Base-by-base conservation (phyloP, 768 basidiomycete species). In the Boletus patriciae region DNA sequence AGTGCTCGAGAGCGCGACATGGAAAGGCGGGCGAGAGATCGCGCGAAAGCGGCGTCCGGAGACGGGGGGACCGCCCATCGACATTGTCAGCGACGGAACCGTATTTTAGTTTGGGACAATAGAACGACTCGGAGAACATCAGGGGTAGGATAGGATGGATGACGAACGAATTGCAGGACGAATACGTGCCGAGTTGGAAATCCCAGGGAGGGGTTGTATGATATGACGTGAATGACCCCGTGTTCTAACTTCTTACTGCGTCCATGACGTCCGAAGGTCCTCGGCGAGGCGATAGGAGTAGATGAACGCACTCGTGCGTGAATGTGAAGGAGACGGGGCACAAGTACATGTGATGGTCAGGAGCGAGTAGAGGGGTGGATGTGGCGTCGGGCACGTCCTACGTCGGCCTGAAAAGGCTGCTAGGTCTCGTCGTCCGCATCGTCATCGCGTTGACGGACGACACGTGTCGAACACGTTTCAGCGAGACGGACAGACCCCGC, bases 11-110 rank as follows among this genome's bases (percentile, higher is more conserved):
- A 86, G 87, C 49, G 95, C 94, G 2, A 98, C 94, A 0, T 99
- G 96, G 96, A 96, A 95, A 67, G 94, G 93, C 2, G 96, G 96
- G 4, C 78, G 96, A 5, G 93, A 96, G 73, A 91, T 98, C 38
- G 96, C 96, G 4, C 89, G 86, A 69, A 72, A 78, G 69, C 86
- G 83, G 69, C 76, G 95, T 31, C 88, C 87, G 0, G 76, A 78
- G 42, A 86, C 83, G 0, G 86, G 31, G 31, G 93, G 93, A 1
- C 92, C 92, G 0, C 91, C 91, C 31, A 31, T 31, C 31, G 31
- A 31, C 57, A 92, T 93, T 55, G 80, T 85, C 57, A 92, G 90
- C 57, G 91, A 93, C 31, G 31, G 31, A 11, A 31, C 31, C 10
- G 31, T 31, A 2, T 31, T 31, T 31, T 31, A 31, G 31, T 31